Conservation (phyloP, 2,329 filamentous ascomycete species). For the Pyrenophora teres region DNA sequence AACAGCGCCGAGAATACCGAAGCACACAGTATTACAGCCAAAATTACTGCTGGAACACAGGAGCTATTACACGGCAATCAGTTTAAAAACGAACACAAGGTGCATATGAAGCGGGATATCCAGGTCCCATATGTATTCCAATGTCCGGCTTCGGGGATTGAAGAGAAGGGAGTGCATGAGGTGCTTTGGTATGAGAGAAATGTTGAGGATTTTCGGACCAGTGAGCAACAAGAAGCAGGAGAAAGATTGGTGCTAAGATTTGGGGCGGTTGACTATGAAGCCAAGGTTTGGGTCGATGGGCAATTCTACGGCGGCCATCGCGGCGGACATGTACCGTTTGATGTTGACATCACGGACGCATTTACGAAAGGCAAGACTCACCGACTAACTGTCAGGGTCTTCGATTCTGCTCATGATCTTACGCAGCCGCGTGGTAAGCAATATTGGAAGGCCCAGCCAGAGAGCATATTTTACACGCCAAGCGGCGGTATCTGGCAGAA, state of each 20-base stretch:
- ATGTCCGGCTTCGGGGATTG: constrained; percentile 65
- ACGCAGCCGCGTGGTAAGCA: constrained; percentile 71
- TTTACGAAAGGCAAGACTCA: constrained; percentile 25
- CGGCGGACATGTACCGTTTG: constrained; percentile 64
- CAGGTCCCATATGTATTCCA: constrained; percentile 70
- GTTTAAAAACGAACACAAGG: constrained; percentile 36
- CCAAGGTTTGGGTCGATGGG: constrained; percentile 62
- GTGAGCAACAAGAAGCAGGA: constrained; percentile 48
- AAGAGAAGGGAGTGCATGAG: constrained; percentile 66
- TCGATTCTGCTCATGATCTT: constrained; percentile 67
- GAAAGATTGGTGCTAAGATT: constrained; percentile 59
- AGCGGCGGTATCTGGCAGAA: constrained; percentile 64
- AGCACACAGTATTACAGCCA: constrained; percentile 50
- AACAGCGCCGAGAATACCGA: constrained; percentile 26
- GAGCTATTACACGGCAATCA: constrained; percentile 55
- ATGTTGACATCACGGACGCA: constrained; percentile 61
- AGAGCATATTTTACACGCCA: constrained; percentile 65
- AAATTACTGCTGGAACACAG: constrained; percentile 57
- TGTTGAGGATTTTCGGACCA: constrained; percentile 57
- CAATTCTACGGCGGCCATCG: constrained; percentile 59
- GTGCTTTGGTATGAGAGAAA: constrained; percentile 68
- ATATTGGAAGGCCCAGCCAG: constrained; percentile 65
- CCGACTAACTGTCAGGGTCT: constrained; percentile 61
- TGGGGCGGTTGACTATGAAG: constrained; percentile 66
- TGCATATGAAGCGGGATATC: constrained; percentile 58